Conservation (phyloP, 495 filamentous ascomycete species). For the Talaromyces thailandensis region DNA sequence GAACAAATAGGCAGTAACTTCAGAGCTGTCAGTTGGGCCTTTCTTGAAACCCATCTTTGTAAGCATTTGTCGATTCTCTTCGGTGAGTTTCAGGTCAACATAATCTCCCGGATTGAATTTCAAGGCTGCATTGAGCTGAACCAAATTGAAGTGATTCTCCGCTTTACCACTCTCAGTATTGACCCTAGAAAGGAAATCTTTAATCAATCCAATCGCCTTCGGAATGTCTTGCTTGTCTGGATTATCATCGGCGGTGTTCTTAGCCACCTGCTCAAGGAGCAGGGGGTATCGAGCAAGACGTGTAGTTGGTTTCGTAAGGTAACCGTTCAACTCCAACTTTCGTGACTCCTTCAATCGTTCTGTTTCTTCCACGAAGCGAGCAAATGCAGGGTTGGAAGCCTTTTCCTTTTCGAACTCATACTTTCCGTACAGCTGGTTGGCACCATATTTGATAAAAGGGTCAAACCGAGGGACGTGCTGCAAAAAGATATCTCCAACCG, state of each 20-base stretch:
- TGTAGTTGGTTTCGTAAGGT: conserved; percentile 96
- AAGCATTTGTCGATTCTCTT: conserved; percentile 85
- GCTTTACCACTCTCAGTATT: conserved; percentile 94
- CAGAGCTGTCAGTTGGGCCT: conserved; percentile 71
- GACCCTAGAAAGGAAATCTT: conserved; percentile 77
- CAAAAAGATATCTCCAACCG: conserved; percentile 90
- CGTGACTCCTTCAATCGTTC: conserved; percentile 93
- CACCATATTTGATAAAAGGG: conserved; percentile 94
- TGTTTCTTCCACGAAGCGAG: conserved; percentile 92
- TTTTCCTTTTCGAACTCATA: conserved; percentile 98
- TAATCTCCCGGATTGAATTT: conserved; percentile 80
- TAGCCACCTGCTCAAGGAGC: conserved; percentile 82
- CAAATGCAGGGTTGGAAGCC: conserved; percentile 72
- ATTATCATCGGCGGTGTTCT: conserved; percentile 77
- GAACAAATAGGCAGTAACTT: conserved; percentile 90
- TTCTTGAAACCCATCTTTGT: conserved; percentile 93
- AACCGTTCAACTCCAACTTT: conserved; percentile 96
- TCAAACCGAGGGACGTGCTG: conserved; percentile 86
- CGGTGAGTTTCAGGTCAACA: conserved; percentile 89
- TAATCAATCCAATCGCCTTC: conserved; percentile 73
- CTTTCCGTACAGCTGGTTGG: conserved; percentile 93
- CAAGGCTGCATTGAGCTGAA: conserved; percentile 79
- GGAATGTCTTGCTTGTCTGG: conserved; percentile 89
- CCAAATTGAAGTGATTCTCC: conserved; percentile 95
- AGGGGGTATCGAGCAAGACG: conserved; percentile 91